These are phyloP conservation scores for Ustilago cynodontis DNA, from an alignment of 1,284 basidiomycete species.

Conservation along the genomic window DNA sequence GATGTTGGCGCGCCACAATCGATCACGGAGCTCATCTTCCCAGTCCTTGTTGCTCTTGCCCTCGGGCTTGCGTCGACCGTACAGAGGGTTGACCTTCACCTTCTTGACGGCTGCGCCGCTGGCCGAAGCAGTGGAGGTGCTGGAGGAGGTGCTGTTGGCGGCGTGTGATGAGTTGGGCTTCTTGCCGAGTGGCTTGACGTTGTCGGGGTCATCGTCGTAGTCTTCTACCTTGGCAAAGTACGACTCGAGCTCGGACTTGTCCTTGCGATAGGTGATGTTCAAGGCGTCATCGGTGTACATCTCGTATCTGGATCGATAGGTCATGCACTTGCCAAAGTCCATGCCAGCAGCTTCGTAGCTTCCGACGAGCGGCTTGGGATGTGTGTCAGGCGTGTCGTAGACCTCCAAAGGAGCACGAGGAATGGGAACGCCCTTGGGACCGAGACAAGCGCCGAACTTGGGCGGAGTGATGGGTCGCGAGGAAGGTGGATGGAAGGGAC, in stretches of 20 bases:
- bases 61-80: conserved; percentile 60
- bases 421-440: conserved; percentile 58
- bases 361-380: conserved; percentile 67
- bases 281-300: conserved; percentile 70
- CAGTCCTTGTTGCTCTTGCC: conserved; percentile 60
- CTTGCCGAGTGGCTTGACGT: conserved; percentile 57
- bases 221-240: conserved; percentile 52
- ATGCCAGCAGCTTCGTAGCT: conserved; percentile 64
- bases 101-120: conserved; percentile 16
- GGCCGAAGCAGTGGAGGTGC: conserved; percentile 12
- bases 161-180: conserved; percentile 15
- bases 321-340: conserved; percentile 66
- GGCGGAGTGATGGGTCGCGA: conserved; percentile 58
- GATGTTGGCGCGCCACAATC: conserved; percentile 62
- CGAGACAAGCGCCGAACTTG: conserved; percentile 60
- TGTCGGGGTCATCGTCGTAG: conserved; percentile 68
- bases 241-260: conserved; percentile 56
- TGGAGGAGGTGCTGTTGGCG: conserved; percentile 16
- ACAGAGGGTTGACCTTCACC: conserved; percentile 62
- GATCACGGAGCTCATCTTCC: conserved; percentile 64
- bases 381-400: conserved; percentile 66
- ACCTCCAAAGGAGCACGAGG: conserved; percentile 58
- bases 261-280: conserved; percentile 67
- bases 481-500: conserved; percentile 46
- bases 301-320: conserved; percentile 64